A percentile compares a stretch with the other conserved stretches of the same genome.
Conservation (phyloP, 768 basidiomycete genomes). For the Collybiopsis luxurians region DNA sequence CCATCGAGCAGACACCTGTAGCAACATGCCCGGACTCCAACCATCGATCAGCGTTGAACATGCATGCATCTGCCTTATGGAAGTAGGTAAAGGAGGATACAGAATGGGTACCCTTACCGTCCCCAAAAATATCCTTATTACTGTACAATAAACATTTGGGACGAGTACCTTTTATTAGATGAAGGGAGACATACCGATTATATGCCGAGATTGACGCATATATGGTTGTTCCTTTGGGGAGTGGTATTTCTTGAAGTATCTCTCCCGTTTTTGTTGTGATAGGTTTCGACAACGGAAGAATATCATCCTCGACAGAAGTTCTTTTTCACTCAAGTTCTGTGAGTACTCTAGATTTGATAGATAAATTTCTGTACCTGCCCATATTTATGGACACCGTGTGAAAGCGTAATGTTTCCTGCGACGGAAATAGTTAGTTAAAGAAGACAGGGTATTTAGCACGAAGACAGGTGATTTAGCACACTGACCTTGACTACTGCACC, state of each 20-base stretch:
- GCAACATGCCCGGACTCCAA: constrained; percentile 15
- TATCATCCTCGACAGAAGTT: constrained; percentile 29
- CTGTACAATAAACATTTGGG: constrained; percentile 12
- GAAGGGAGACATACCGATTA: constrained; percentile 24
- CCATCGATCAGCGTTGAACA: constrained; percentile 42
- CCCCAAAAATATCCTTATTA: constrained; percentile 36
- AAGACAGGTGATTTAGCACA: too few species aligned
- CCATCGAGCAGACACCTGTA: constrained; percentile 23
- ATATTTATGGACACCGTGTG: constrained; percentile 36
- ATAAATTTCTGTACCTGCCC: constrained; percentile 37
- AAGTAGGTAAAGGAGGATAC: too few species aligned
- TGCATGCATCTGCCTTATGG: constrained; percentile 37
- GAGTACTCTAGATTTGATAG: too few species aligned
- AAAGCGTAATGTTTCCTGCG: constrained; percentile 44
- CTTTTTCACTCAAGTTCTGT: too few species aligned
- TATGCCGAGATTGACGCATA: constrained; percentile 32
- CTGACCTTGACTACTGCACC: neutral
- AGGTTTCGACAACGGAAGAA: constrained; percentile 40
- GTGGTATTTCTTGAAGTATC: constrained; percentile 24
- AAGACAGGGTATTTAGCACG: neutral
- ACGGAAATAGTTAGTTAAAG: neutral
- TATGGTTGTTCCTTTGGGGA: constrained; percentile 34
- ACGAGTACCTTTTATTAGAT: too few species aligned
- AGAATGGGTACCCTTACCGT: too few species aligned
- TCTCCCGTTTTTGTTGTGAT: constrained; percentile 31